Conservation (phyloP, 1,139 yeast species). For the Pichia terricola region DNA sequence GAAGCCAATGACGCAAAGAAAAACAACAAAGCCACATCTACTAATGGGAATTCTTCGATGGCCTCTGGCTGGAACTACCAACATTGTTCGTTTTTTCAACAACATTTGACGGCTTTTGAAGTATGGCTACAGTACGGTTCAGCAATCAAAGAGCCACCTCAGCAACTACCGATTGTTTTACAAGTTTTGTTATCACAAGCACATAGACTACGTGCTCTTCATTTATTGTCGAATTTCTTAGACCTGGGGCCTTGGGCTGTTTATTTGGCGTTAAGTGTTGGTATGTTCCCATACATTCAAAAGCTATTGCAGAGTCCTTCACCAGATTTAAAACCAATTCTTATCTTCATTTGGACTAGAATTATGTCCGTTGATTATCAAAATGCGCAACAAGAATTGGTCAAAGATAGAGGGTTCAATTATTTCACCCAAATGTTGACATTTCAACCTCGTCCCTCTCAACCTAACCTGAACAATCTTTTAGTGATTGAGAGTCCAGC, state of each 20-base stretch:
- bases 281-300: slow-evolving; percentile 91
- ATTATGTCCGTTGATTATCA: slow-evolving; percentile 91
- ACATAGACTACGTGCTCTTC: slow-evolving; percentile 82
- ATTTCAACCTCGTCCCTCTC: slow-evolving; percentile 22
- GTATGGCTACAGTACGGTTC: slow-evolving; percentile 92
- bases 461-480: slow-evolving; percentile 16
- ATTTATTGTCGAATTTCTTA: slow-evolving; percentile 70
- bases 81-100: slow-evolving; percentile 90
- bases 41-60: neutral
- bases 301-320: slow-evolving; percentile 91
- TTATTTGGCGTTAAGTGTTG: slow-evolving; percentile 81
- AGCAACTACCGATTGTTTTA: slow-evolving; percentile 85
- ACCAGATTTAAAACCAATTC: slow-evolving; percentile 85
- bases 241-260: slow-evolving; percentile 99
- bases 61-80: slow-evolving; percentile 42
- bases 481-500: slow-evolving; percentile 25
- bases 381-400: slow-evolving; percentile 83
- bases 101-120: slow-evolving; percentile 91
- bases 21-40: neutral
- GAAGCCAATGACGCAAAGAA: neutral
- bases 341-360: slow-evolving; percentile 95
- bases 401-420: slow-evolving; percentile 84
- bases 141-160: slow-evolving; percentile 78
- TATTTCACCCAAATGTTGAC: slow-evolving; percentile 75
- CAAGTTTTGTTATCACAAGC: slow-evolving; percentile 92